Evolutionary conservation across 768 basidiomycete species (phyloP).

Genomic region (Pleurotus tuber-regium): DNA sequence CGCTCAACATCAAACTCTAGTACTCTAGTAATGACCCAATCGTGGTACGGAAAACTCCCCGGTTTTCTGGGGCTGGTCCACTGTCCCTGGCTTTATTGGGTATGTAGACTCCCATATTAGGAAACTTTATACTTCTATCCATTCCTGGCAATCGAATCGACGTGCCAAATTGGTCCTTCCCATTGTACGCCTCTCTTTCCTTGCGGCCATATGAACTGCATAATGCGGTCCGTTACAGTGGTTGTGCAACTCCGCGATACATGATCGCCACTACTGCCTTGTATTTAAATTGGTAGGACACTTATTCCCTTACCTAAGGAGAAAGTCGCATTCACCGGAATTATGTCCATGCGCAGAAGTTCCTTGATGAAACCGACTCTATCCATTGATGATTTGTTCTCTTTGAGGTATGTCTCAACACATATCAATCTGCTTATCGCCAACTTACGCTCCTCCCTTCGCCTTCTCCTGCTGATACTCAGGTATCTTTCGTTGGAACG

Average conservation of each 20-base stretch:
- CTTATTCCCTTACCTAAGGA: slow-evolving; percentile 10
- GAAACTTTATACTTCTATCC: slow-evolving; percentile 7
- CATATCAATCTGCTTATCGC: neutral
- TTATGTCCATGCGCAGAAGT: slow-evolving; percentile 3
- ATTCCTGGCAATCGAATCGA: slow-evolving; percentile 9
- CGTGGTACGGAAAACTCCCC: too few species aligned
- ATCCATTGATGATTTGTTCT: slow-evolving; percentile 5
- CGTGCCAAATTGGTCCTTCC: slow-evolving; percentile 2
- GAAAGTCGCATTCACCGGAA: slow-evolving; percentile 3
- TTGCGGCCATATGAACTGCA: too few species aligned
- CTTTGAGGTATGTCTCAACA: slow-evolving; percentile 3
- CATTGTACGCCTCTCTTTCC: slow-evolving; percentile 1
- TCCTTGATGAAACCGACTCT: slow-evolving; percentile 4
- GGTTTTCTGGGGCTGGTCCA: too few species aligned
- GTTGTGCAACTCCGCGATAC: neutral
- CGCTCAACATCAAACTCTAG: too few species aligned
- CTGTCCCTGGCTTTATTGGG: neutral
- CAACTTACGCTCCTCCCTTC: neutral
- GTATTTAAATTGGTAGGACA: slow-evolving; percentile 2
- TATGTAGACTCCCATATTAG: slow-evolving; percentile 1
- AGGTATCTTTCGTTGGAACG: too few species aligned
- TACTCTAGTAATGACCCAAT: too few species aligned
- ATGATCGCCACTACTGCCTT: neutral
- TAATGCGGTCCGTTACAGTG: neutral
- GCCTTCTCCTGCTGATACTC: neutral